phyloP scores from a whole-genome alignment of 1,139 yeast genomes.

The Hyphopichia fennica region DNA sequence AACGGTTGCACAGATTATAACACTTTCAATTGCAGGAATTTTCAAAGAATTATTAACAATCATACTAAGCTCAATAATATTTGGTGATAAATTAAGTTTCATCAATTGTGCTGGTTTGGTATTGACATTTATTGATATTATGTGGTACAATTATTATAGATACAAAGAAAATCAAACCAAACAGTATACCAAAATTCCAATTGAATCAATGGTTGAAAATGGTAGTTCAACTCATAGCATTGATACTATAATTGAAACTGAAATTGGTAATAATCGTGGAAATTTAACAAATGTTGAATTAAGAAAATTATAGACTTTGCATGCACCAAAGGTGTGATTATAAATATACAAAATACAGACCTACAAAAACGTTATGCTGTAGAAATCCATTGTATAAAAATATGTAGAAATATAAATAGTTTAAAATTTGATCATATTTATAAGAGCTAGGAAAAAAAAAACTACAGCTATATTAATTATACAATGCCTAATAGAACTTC shows the following conservation, averaged over 20 bases:
- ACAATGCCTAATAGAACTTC: background rate
- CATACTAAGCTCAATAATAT: conserved; percentile 63
- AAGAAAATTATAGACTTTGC: background rate
- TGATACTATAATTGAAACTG: conserved; percentile 2
- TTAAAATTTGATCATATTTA: too few species aligned
- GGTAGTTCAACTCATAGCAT: background rate
- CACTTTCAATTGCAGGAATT: conserved; percentile 88
- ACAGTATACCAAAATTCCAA: background rate
- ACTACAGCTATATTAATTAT: too few species aligned
- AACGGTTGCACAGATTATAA: conserved; percentile 79
- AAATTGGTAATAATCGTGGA: background rate
- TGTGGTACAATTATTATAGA: conserved; percentile 76
- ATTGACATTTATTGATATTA: conserved; percentile 74
- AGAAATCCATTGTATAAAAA: too few species aligned
- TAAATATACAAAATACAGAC: background rate
- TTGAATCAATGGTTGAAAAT: background rate
- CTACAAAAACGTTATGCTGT: too few species aligned
- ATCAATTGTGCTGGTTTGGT: conserved; percentile 75
- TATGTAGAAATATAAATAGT: too few species aligned
- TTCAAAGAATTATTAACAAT: conserved; percentile 89
- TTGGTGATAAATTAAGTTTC: conserved; percentile 68
- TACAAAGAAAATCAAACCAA: conserved; percentile 21
- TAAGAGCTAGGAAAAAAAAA: too few species aligned
- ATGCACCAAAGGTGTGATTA: too few species aligned
- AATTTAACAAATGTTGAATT: background rate